Base-by-base conservation (phyloP, 352 stramenopile genomes). In the Globisporangium acanthophoron region DNA sequence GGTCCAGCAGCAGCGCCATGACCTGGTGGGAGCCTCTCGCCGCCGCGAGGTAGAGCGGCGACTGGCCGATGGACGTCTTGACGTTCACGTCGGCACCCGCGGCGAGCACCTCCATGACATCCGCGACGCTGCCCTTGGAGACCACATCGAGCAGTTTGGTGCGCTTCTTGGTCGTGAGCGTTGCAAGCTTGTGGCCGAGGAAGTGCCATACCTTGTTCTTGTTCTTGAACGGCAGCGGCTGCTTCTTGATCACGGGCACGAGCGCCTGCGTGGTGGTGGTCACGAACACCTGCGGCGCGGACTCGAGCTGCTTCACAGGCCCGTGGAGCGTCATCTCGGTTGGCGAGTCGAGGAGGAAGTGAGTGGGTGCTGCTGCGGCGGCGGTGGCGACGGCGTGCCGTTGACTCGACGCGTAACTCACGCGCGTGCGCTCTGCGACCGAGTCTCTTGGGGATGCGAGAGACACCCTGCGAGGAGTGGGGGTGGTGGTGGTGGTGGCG, bases 111-210 rank as follows among this genome's bases (percentile, higher is more conserved):
- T 90, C 79, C 64, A 84, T 71, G 43, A 90, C 78, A 21, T 88
- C 79, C 5, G 65, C 70, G 21, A 85, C 27, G 46, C 72, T 65
- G 49, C 79, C 82, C 31, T 74, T 71, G 15, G 70, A 64, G 50
- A 90, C 76, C 50, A 85, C 72, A 21, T 90, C 81, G 11, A 88
- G 56, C 12, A 92, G 66, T 43, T 79, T 78, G 62, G 85, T 87
- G 61, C 82, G 74, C 54, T 87, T 87, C 60, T 83, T 66, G 37
- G 76, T 75, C 67, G 80, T 87, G 61, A 92, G 82, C 35, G 75
- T 67, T 20, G 81, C 78, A 37, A 92, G 69, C 62, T 85, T 88
- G 67, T 90, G 82, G 40, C 82, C 82, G 5, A 92, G 64, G 57
- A 85, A 92, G 62, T 82, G 59, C 79, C 78, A 92, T n/a, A 89